Evolutionary conservation across 208 protist species (phyloP), one percentile per base, ranked within the genome.

Genomic region (Trypanosoma conorhini): DNA sequence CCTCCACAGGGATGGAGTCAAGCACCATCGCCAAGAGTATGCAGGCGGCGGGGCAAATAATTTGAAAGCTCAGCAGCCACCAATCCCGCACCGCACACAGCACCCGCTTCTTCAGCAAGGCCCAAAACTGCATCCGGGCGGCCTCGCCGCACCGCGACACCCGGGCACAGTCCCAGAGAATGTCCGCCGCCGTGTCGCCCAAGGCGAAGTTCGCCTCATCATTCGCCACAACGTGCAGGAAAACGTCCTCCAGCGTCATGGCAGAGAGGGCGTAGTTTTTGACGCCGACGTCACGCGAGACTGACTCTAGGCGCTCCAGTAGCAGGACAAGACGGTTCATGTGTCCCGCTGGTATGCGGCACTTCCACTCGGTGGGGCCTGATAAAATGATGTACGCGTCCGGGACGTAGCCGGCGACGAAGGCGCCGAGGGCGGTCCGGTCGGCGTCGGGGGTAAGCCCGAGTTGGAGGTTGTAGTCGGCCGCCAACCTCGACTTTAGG

Each of bases 11-110:
- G 2, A 91, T 80, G 15, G 83, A 72, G 59, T 80, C 66, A 62
- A 96, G 70, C 61, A 87, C 58, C 79, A 93, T 76, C 31, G 85
- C 83, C 22, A 93, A 62, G 35, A 92, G 70, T 26, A 92, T 70
- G 57, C 82, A 88, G 12, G 88, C 19, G 52, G 88, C 78, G 12
- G 90, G 90, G 44, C 76, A 86, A 58, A 87, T 24, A 51, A 94
- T 79, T 58, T 94, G 88, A 60, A 93, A 87, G 40, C 80, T 80
- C 58, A 82, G 70, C 74, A 82, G 85, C 51, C 80, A 72, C 38
- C 72, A 78, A 69, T 96, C 88, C 15, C 91, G 82, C 3, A 80
- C 61, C 28, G 86, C 48, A 78, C 69, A 84, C 35, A 85, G 75
- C 38, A 92, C 77, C 31, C 91, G 83, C 69, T 92, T 91, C 46